Conservation (phyloP, 2,329 filamentous ascomycete genomes). For the Phyllosticta capitalensis region DNA sequence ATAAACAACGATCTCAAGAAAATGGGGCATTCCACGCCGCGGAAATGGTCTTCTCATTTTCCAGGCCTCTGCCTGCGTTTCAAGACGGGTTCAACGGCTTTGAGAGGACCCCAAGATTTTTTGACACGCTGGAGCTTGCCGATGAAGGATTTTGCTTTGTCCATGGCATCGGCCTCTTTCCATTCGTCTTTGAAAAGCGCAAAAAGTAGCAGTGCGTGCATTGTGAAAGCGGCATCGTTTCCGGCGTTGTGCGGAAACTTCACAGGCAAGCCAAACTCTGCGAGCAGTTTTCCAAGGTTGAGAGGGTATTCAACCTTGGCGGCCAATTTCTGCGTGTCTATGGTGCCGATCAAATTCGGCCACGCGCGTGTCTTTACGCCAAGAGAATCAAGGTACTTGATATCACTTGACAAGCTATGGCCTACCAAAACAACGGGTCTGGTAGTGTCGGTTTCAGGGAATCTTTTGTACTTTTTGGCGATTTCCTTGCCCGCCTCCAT, state of each 20-base stretch:
- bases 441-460: background rate
- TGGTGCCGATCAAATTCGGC: conserved; percentile 43
- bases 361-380: conserved; percentile 48
- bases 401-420: conserved; percentile 59
- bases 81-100: background rate
- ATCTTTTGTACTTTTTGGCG: background rate
- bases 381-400: conserved; percentile 55
- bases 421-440: conserved; percentile 69
- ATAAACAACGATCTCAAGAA: background rate
- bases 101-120: background rate
- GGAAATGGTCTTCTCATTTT: background rate
- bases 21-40: background rate
- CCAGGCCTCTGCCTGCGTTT: background rate
- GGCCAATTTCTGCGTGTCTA: background rate
- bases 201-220: conserved; percentile 55
- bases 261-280: conserved; percentile 51
- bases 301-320: conserved; percentile 23
- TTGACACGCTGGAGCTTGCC: background rate
- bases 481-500: conserved; percentile 21
- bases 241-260: conserved; percentile 73
- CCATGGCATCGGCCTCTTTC: background rate
- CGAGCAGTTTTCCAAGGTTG: conserved; percentile 52
- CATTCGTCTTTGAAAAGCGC: conserved; percentile 2
- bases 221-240: conserved; percentile 74
- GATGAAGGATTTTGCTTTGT: background rate